phyloP scores from a whole-genome alignment of 345 rosid genomes.

The Mercurialis annua region DNA sequence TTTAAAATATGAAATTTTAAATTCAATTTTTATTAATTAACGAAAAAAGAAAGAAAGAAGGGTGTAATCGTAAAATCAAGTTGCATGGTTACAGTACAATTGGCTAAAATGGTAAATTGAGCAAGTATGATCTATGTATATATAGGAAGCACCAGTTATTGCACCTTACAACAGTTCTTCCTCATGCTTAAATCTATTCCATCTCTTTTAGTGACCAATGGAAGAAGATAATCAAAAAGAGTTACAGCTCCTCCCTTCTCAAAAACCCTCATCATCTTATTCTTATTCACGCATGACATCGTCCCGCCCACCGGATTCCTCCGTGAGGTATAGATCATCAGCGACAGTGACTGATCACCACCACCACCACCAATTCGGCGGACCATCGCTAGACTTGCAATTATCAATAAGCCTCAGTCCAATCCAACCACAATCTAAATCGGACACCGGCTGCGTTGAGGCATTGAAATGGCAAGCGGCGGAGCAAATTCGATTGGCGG shows the following conservation, averaged over 20 bases:
- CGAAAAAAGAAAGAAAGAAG: no score
- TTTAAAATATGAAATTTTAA: no score
- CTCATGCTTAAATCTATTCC: background rate
- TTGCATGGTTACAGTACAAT: slow-evolving; percentile 23
- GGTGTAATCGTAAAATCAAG: slow-evolving; percentile 26
- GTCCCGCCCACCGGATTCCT: slow-evolving; percentile 25
- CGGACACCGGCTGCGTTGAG: slow-evolving; percentile 40
- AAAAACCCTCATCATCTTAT: slow-evolving; percentile 37
- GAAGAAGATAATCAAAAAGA: slow-evolving; percentile 62
- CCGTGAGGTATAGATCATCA: slow-evolving; percentile 23
- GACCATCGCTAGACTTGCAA: slow-evolving; percentile 75
- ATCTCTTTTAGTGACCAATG: slow-evolving; percentile 19
- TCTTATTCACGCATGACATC: slow-evolving; percentile 22
- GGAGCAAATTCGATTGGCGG: slow-evolving; percentile 78
- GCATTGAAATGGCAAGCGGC: slow-evolving; percentile 90
- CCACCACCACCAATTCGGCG: slow-evolving; percentile 18
- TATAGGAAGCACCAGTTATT: slow-evolving; percentile 21
- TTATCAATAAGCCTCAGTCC: slow-evolving; percentile 78
- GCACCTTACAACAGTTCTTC: slow-evolving; percentile 18
- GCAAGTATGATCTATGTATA: slow-evolving; percentile 19
- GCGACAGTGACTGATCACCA: slow-evolving; percentile 12
- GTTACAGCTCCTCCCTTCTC: slow-evolving; percentile 80
- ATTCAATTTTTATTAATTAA: no score
- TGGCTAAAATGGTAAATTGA: slow-evolving; percentile 38
- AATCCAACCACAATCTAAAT: slow-evolving; percentile 30